A percentile compares a stretch with the other conserved stretches of the same genome.
Conservation (phyloP, 495 filamentous ascomycete genomes). For the Parathielavia hyrcaniae region DNA sequence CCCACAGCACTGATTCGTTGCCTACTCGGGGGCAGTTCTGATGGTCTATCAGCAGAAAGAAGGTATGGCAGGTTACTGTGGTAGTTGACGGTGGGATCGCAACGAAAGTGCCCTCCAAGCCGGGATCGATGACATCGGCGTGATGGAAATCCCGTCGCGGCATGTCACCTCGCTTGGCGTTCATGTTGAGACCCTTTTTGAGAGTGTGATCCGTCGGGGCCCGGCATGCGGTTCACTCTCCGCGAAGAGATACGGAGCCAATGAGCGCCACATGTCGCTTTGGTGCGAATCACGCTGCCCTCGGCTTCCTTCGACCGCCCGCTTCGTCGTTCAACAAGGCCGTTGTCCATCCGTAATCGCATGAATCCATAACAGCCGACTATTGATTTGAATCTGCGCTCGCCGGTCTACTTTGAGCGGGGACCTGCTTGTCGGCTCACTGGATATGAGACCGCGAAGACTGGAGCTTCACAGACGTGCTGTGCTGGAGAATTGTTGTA, state of each 20-base stretch:
- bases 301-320: background rate
- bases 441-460: background rate
- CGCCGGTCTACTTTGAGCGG: background rate
- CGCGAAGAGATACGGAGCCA: background rate
- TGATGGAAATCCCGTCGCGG: constrained; percentile 7
- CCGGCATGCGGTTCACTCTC: background rate
- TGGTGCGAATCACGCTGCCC: background rate
- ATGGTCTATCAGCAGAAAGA: background rate
- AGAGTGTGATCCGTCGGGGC: constrained; percentile 2
- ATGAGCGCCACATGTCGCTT: background rate
- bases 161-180: constrained; percentile 10
- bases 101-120: background rate
- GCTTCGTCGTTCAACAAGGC: background rate
- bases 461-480: constrained; percentile 10
- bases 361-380: too few species aligned
- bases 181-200: background rate
- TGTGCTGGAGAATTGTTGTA: background rate
- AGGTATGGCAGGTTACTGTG: background rate
- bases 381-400: background rate
- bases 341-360: background rate
- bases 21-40: too few species aligned
- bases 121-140: constrained; percentile 9
- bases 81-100: background rate
- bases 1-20: too few species aligned
- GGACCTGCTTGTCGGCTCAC: background rate